Evolutionary conservation across 2,329 filamentous ascomycete genomes (phyloP).

Genomic region (Aspergillus pseudoglaucus): DNA sequence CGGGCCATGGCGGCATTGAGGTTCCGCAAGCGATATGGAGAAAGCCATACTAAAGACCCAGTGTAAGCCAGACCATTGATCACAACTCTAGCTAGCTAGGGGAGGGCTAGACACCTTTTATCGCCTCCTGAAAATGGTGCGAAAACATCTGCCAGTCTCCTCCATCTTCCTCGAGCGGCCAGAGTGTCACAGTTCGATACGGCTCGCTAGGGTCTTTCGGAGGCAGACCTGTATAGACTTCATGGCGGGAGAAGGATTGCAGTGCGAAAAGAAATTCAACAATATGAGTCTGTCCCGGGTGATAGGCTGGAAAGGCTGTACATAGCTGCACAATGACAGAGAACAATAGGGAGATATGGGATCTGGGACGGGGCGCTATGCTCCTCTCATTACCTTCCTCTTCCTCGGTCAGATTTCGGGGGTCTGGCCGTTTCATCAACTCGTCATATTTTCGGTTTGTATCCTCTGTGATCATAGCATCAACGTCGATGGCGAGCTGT

Average conservation of each 20-base stretch:
- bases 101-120: background rate
- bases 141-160: background rate
- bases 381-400: background rate
- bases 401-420: background rate
- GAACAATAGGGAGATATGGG: background rate
- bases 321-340: background rate
- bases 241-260: background rate
- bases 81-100: background rate
- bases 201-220: background rate
- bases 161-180: background rate
- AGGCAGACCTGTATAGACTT: background rate
- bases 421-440: background rate
- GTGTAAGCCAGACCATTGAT: background rate
- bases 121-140: background rate
- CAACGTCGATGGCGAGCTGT: background rate
- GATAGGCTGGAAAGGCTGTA: background rate
- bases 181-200: background rate
- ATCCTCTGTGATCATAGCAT: background rate
- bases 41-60: background rate
- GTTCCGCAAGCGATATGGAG: background rate
- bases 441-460: background rate
- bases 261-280: background rate
- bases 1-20: background rate
- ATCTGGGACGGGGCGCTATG: background rate
- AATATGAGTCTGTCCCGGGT: background rate